Conservation (phyloP, 495 filamentous ascomycete genomes). For the Hyaloscypha bicolor region DNA sequence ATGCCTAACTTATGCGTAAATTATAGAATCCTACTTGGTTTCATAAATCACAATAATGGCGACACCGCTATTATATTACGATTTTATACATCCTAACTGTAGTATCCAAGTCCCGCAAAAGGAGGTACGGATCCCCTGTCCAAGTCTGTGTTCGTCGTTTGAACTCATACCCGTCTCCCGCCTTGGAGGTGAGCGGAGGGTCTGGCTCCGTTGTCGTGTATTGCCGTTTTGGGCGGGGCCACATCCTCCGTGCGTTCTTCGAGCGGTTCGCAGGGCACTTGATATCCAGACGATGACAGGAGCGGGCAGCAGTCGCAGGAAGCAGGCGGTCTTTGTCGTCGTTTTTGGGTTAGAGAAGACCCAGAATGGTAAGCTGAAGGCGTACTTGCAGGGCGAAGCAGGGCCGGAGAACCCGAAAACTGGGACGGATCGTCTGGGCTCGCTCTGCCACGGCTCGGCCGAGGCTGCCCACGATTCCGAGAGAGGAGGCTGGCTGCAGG, state of each 20-base stretch:
- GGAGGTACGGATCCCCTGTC: not conserved
- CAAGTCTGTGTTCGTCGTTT: not conserved
- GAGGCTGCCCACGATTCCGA: slow-evolving; percentile 2
- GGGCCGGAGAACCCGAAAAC: slow-evolving; percentile 9
- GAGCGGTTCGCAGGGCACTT: not conserved
- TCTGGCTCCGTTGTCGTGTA: not conserved
- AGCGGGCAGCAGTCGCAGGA: not conserved
- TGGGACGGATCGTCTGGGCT: slow-evolving; percentile 3
- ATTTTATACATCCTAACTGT: too few relatives aligned
- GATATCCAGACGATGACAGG: not conserved
- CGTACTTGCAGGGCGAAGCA: not conserved
- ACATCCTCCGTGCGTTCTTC: slow-evolving; percentile 3
- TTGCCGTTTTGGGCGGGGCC: not conserved
- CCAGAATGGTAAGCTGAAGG: not conserved
- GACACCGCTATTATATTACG: too few relatives aligned
- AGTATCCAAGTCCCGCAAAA: not conserved
- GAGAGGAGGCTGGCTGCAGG: slow-evolving; percentile 1
- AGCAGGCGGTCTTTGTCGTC: not conserved
- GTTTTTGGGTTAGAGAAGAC: not conserved
- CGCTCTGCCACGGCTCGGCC: not conserved
- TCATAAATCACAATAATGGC: too few relatives aligned
- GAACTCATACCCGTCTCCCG: not conserved
- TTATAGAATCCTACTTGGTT: too few relatives aligned
- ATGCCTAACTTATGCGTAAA: too few relatives aligned
- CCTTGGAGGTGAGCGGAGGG: slow-evolving; percentile 9